Evolutionary conservation across 768 basidiomycete genomes (phyloP), one percentile per base, ranked within the genome.

Genomic region (Gloeopeniophorella convolvens): DNA sequence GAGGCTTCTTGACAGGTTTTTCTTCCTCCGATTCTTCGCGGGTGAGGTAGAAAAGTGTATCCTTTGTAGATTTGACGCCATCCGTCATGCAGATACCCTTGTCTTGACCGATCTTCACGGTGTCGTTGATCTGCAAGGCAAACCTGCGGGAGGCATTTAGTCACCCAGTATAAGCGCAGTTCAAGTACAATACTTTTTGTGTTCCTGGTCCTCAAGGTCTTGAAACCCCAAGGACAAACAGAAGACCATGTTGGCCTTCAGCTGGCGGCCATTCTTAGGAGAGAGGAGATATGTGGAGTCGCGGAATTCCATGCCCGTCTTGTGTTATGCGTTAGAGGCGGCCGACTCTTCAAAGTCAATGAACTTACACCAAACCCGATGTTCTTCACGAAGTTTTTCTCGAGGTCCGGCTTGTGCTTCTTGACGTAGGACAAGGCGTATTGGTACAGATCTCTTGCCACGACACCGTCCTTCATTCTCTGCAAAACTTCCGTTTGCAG

Each of bases 261-360:
- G 64, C 12, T 68, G 69, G 9, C 85, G 81, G 6, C 68, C 69
- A 60, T 90, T 95, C 71, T 95, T 98, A 7, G 82, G 56, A 4
- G 85, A 85, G 31, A 98, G 70, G 11, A 93, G 68, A 64, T 93
- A 96, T 0, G 82, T 72, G 9, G 85, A 80, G 63, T 99, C 95
- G 34, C 93, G 82, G 70, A 94, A 97, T 65, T 99, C 95, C 63
- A 97, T 80, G 5, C 95, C 95, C 65, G 84, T 97, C 94, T 97
- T 59, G 48, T 39, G 35, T 20, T 4, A 18, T 15, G 42, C 23
- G 42, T 54, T 48, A 43, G 15, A 35, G 26, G 27, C 30, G 9
- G 16, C 31, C 35, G 15, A 10, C 12, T 18, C 20, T n/a, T 24
- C 5, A 7, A 16, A 7, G 21, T 28, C 18, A 2, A 15, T 34